phyloP scores from a whole-genome alignment of 768 basidiomycete species.

The Boletellus sp. region DNA sequence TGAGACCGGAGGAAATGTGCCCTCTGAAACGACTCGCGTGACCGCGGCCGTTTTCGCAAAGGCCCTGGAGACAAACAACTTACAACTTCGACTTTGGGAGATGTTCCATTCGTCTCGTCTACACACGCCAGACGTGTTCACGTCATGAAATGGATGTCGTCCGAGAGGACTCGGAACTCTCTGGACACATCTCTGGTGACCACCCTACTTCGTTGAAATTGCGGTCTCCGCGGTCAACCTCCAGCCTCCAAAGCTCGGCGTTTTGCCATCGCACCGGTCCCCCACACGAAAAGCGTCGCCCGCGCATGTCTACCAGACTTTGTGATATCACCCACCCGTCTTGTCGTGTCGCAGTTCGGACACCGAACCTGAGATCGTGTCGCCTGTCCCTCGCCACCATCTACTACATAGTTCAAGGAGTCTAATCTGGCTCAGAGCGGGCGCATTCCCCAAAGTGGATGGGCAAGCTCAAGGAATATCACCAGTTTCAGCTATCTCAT shows the following conservation, averaged over 20 bases:
- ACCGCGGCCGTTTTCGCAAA: no score
- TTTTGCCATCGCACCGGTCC: slow-evolving; percentile 15
- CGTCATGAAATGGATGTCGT: slow-evolving; percentile 22
- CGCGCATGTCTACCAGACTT: slow-evolving; percentile 6
- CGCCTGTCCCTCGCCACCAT: slow-evolving; percentile 66
- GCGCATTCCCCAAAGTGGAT: slow-evolving; percentile 43
- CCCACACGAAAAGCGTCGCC: slow-evolving; percentile 14
- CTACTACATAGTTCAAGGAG: slow-evolving; percentile 57
- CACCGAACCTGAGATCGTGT: slow-evolving; percentile 46
- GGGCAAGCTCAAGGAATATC: slow-evolving; percentile 41
- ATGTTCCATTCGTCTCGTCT: no score
- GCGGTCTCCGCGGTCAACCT: background rate
- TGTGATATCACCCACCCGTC: background rate
- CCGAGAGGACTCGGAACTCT: slow-evolving; percentile 8
- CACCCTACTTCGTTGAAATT: slow-evolving; percentile 17
- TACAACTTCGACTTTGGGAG: no score
- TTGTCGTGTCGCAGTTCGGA: slow-evolving; percentile 12
- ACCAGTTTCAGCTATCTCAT: slow-evolving; percentile 38
- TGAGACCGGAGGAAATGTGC: no score
- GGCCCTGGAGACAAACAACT: no score
- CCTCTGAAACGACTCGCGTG: no score
- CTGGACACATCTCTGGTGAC: slow-evolving; percentile 2
- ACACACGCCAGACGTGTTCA: no score
- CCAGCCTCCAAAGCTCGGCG: slow-evolving; percentile 5
- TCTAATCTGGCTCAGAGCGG: slow-evolving; percentile 53